phyloP scores from a whole-genome alignment of 75 land plant genomes.

The Picea glauca region DNA sequence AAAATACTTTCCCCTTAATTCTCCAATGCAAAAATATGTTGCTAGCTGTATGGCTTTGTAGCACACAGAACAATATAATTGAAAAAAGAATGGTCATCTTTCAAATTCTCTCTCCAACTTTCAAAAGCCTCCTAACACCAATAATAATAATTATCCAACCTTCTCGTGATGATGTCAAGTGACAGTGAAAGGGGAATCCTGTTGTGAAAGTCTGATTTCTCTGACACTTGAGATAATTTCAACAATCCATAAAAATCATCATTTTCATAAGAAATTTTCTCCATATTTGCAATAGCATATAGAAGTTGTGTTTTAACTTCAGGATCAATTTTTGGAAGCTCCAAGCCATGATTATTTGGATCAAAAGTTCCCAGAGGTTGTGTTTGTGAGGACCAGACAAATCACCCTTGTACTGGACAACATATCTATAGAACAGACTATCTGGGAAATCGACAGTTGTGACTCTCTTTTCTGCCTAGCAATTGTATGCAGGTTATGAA shows the following conservation, averaged over 20 bases:
- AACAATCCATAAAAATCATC: constrained; percentile 52
- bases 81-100: constrained; percentile 69
- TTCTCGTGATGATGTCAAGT: constrained; percentile 51
- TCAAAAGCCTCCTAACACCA: constrained; percentile 60
- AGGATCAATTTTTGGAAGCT: constrained; percentile 62
- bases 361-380: constrained; percentile 96
- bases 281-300: constrained; percentile 28
- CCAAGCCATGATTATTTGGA: constrained; percentile 40
- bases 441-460: constrained; percentile 66
- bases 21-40: constrained; percentile 81
- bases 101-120: constrained; percentile 53
- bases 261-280: constrained; percentile 22
- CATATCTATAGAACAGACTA: constrained; percentile 86
- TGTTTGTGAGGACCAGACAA: constrained; percentile 42
- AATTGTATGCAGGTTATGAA: constrained; percentile 51
- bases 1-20: constrained; percentile 24
- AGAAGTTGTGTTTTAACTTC: constrained; percentile 36
- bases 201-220: constrained; percentile 48
- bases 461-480: constrained; percentile 72
- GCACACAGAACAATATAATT: constrained; percentile 77
- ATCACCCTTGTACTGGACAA: constrained; percentile 56
- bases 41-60: constrained; percentile 91
- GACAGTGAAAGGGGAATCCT: constrained; percentile 82
- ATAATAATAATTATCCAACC: constrained; percentile 81
- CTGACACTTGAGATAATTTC: constrained; percentile 37